Evolutionary conservation across 176 grass and related monocot genomes (phyloP).

Genomic region (Lolium perenne): DNA sequence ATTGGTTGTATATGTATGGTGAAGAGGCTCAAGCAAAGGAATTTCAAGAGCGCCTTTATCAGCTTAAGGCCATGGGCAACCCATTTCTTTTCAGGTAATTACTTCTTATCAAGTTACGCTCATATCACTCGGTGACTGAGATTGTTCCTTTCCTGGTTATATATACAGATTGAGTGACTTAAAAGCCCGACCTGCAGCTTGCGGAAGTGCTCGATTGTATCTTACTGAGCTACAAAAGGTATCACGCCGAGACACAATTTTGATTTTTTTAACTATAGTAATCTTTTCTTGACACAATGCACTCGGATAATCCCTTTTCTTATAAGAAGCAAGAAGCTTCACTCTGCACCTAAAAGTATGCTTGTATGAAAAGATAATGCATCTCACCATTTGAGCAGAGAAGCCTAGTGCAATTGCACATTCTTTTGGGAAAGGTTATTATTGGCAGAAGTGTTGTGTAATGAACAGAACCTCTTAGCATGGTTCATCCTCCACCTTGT

Average conservation of each 20-base stretch:
- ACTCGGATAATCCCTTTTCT: not conserved
- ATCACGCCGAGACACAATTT: not conserved
- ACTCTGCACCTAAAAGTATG: not conserved
- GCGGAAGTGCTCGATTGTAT: constrained; percentile 75
- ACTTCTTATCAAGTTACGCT: constrained; percentile 14
- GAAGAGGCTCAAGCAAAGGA: constrained; percentile 93
- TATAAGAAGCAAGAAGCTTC: not conserved
- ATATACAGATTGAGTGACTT: constrained; percentile 76
- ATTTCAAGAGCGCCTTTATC: constrained; percentile 83
- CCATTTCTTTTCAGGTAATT: constrained; percentile 93
- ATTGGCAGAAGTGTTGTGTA: not conserved
- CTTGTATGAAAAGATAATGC: not conserved
- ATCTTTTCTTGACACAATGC: not conserved
- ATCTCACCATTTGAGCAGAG: not conserved
- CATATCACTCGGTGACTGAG: not conserved
- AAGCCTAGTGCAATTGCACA: not conserved
- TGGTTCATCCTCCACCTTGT: not conserved
- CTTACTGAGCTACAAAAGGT: constrained; percentile 81
- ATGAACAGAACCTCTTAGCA: not conserved
- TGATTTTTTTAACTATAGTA: constrained; percentile 21
- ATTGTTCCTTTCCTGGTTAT: constrained; percentile 33
- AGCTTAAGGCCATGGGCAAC: constrained; percentile 82
- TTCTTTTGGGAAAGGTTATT: not conserved
- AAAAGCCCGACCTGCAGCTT: constrained; percentile 71
- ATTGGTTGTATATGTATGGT: constrained; percentile 98